Base-by-base conservation (phyloP, 176 grass and related monocot species). In the Raddia guianensis region DNA sequence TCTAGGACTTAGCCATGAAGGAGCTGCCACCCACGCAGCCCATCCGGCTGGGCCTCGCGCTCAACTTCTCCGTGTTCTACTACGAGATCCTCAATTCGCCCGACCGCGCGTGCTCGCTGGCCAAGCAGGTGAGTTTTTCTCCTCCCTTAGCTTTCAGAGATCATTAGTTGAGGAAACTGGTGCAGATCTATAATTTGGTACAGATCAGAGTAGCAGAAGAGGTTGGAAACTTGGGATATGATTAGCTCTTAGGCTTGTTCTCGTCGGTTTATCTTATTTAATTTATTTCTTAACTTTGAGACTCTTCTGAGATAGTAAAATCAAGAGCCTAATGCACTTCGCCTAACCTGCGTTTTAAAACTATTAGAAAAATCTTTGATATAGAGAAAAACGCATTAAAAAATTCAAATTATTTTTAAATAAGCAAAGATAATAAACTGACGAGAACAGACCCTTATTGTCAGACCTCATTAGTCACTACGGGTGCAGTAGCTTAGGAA, bases 21-120 rank as follows among this genome's bases (percentile, higher is more conserved):
- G 95, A 98, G 72, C 85, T 98, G 75, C 60, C 95, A n/a, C 89
- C 95, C 32, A 98, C 95, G 20, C 95, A 98, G 46, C 95, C 95
- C n/a, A 98, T 98, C 80, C 87, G 95, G 16, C 84, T 98, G 62
- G 95, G 95, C 16, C 86, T 98, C 86, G 95, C 95, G 27, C 90
- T 98, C 53, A 98, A 98, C 87, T 93, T 95, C 92, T 98, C 95
- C 44, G 95, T 98, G 63, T 98, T 98, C 86, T 98, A 93, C 87
- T 98, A 98, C 63, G 95, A 98, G 92, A 98, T 98, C 86, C 90
- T 98, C 65, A 98, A 95, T 86, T 98, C 95, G 51, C 90, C 95
- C 3, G 95, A 98, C 86, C 91, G 89, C 81, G 95, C 95, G 46
- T 98, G 95, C 82, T 78, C 86, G 78, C 92, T 98, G 46, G 95